Evolutionary conservation across 495 filamentous ascomycete genomes (phyloP).

Genomic region (Barbatosphaeria neglecta): DNA sequence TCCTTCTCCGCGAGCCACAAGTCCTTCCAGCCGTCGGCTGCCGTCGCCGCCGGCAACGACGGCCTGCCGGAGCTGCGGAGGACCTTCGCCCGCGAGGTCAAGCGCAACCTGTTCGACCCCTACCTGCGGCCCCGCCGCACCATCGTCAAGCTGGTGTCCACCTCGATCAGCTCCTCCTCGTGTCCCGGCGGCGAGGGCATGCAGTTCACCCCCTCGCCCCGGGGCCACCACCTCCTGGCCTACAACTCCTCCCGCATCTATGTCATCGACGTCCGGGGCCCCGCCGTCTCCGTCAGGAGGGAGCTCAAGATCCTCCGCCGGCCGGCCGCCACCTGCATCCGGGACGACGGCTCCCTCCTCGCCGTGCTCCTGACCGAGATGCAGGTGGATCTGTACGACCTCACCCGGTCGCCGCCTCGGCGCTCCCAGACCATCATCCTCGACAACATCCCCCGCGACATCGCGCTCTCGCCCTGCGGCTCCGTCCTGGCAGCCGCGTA

Average conservation of each 20-base stretch:
- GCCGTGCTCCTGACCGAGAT: slow-evolving; percentile 74
- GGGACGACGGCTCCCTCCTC: slow-evolving; percentile 64
- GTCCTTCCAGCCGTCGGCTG: slow-evolving; percentile 23
- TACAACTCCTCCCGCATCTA: slow-evolving; percentile 81
- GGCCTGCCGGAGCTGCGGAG: slow-evolving; percentile 47
- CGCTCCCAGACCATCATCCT: slow-evolving; percentile 58
- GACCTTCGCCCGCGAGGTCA: slow-evolving; percentile 57
- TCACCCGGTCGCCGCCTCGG: slow-evolving; percentile 48
- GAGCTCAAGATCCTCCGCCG: slow-evolving; percentile 71
- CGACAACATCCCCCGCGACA: slow-evolving; percentile 63
- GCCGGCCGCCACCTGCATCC: slow-evolving; percentile 66
- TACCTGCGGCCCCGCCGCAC: slow-evolving; percentile 61
- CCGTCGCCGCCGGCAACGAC: slow-evolving; percentile 37
- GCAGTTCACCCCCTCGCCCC: slow-evolving; percentile 67
- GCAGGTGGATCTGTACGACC: slow-evolving; percentile 69
- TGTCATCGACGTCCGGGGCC: slow-evolving; percentile 53
- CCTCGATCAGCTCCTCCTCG: slow-evolving; percentile 70
- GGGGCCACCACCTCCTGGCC: slow-evolving; percentile 60
- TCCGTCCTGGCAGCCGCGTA: slow-evolving; percentile 78
- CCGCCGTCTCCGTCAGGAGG: slow-evolving; percentile 50
- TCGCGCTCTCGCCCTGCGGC: slow-evolving; percentile 71
- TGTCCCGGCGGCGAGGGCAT: slow-evolving; percentile 78
- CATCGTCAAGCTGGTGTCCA: slow-evolving; percentile 66
- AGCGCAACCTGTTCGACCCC: slow-evolving; percentile 70
- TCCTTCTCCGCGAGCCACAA: slow-evolving; percentile 50